A percentile compares a stretch with the other conserved stretches of the same genome.
phyloP scores from a whole-genome alignment of 2,329 filamentous ascomycete species.

The Alternaria solani region DNA sequence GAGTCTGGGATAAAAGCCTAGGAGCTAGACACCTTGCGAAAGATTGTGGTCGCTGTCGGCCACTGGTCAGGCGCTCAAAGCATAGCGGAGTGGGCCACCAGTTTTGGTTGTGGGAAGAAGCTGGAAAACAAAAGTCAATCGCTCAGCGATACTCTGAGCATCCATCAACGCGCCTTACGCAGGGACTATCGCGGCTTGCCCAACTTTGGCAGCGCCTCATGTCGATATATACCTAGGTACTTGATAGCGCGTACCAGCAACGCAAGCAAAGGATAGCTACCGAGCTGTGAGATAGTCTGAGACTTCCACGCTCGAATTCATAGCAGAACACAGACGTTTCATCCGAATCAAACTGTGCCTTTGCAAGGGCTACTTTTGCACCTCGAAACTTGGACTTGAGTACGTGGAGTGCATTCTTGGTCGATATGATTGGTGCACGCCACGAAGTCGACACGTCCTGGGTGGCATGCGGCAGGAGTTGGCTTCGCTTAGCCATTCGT shows the following conservation, averaged over 20 bases:
- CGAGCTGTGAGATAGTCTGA: slow-evolving; percentile 54
- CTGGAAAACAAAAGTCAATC: slow-evolving; percentile 42
- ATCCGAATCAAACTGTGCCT: slow-evolving; percentile 53
- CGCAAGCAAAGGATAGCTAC: slow-evolving; percentile 58
- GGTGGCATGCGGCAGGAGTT: slow-evolving; percentile 30
- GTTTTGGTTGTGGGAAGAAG: slow-evolving; percentile 36
- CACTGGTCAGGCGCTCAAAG: slow-evolving; percentile 31
- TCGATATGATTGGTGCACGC: slow-evolving; percentile 33
- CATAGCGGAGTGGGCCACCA: slow-evolving; percentile 35
- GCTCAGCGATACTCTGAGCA: slow-evolving; percentile 43
- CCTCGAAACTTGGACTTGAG: slow-evolving; percentile 39
- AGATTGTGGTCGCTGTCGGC: slow-evolving; percentile 24
- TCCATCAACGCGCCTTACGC: slow-evolving; percentile 44
- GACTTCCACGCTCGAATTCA: slow-evolving; percentile 73
- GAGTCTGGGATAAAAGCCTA: slow-evolving; percentile 21
- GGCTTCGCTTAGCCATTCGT: slow-evolving; percentile 39
- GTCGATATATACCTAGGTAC: slow-evolving; percentile 68
- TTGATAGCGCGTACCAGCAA: slow-evolving; percentile 69
- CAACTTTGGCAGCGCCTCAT: slow-evolving; percentile 67
- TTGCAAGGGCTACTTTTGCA: slow-evolving; percentile 48
- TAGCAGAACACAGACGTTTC: slow-evolving; percentile 70
- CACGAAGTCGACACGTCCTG: slow-evolving; percentile 31
- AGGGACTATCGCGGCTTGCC: slow-evolving; percentile 47
- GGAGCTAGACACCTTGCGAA: slow-evolving; percentile 24
- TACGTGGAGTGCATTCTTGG: slow-evolving; percentile 27